phyloP scores from a whole-genome alignment of 352 stramenopile species.

The Phytopythium mirpurense region DNA sequence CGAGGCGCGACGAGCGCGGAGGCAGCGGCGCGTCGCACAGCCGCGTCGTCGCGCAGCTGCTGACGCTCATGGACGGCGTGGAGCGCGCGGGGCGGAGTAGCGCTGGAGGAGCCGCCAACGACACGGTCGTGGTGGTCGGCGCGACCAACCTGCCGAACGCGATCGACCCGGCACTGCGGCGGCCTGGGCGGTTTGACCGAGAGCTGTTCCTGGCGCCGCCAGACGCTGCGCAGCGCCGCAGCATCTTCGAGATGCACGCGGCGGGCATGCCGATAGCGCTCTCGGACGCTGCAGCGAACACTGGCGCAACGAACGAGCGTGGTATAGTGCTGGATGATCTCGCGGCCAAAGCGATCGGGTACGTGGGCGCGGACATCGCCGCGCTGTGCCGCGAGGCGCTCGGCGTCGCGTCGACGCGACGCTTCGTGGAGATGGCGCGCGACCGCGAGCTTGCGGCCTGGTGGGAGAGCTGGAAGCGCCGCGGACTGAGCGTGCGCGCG shows the following conservation, averaged over 20 bases:
- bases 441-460: conserved; percentile 47
- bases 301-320: conserved; percentile 5
- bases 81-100: conserved; percentile 30
- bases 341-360: conserved; percentile 54
- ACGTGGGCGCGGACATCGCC: conserved; percentile 79
- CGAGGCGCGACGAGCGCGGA: conserved; percentile 75
- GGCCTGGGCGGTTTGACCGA: conserved; percentile 75
- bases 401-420: conserved; percentile 54
- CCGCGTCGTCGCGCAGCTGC: conserved; percentile 91
- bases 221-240: conserved; percentile 24
- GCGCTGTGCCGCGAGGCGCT: conserved; percentile 69
- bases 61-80: conserved; percentile 94
- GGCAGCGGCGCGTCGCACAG: conserved; percentile 36
- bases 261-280: conserved; percentile 7
- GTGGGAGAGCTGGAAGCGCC: conserved; percentile 56
- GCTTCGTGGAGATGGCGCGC: conserved; percentile 49
- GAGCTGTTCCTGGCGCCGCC: conserved; percentile 67
- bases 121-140: conserved; percentile 92
- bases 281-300: background rate
- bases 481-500: conserved; percentile 21
- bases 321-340: conserved; percentile 31
- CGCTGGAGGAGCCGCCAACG: conserved; percentile 19
- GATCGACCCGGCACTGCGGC: conserved; percentile 79
- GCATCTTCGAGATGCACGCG: conserved; percentile 68
- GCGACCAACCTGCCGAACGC: conserved; percentile 94